A percentile compares a stretch with the other conserved stretches of the same genome.
phyloP scores from a whole-genome alignment of 1,139 yeast genomes.

The Yamadazyma blattariae region DNA sequence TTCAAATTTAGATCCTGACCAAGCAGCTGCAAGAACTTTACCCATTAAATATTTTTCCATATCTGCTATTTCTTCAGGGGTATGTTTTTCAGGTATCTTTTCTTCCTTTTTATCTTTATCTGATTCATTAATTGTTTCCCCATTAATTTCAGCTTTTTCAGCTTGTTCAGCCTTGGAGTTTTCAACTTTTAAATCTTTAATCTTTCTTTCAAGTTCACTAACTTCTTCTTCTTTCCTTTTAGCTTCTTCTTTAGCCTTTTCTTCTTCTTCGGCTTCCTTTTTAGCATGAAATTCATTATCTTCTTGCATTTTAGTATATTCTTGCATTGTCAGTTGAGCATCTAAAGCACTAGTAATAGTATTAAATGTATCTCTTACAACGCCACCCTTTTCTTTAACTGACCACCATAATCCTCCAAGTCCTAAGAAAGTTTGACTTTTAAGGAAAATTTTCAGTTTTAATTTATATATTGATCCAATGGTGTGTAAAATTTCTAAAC shows the following conservation, averaged over 20 bases:
- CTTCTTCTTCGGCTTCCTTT: constrained; percentile 36
- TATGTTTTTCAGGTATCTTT: constrained; percentile 50
- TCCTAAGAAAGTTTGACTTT: constrained; percentile 71
- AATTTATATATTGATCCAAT: constrained; percentile 75
- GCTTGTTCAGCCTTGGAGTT: constrained; percentile 1
- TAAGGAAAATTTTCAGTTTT: constrained; percentile 58
- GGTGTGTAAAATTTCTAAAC: constrained; percentile 83
- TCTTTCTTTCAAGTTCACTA: constrained; percentile 10
- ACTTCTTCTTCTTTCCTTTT: constrained; percentile 22
- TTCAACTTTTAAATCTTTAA: constrained; percentile 9
- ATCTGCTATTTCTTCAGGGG: constrained; percentile 79
- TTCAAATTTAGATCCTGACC: constrained; percentile 92
- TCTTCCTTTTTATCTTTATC: constrained; percentile 11
- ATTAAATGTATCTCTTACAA: constrained; percentile 80
- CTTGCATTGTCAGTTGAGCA: constrained; percentile 87
- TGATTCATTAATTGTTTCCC: constrained; percentile 2
- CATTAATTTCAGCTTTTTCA: constrained; percentile 7
- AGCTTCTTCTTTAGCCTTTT: constrained; percentile 18
- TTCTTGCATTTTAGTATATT: constrained; percentile 68
- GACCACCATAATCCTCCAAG: constrained; percentile 83
- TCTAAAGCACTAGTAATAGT: constrained; percentile 85
- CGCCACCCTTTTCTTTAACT: constrained; percentile 83
- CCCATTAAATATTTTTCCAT: constrained; percentile 86
- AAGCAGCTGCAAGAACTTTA: constrained; percentile 89
- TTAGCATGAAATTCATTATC: constrained; percentile 49